phyloP scores from a whole-genome alignment of 768 basidiomycete genomes.

The Sutorius australiensis region DNA sequence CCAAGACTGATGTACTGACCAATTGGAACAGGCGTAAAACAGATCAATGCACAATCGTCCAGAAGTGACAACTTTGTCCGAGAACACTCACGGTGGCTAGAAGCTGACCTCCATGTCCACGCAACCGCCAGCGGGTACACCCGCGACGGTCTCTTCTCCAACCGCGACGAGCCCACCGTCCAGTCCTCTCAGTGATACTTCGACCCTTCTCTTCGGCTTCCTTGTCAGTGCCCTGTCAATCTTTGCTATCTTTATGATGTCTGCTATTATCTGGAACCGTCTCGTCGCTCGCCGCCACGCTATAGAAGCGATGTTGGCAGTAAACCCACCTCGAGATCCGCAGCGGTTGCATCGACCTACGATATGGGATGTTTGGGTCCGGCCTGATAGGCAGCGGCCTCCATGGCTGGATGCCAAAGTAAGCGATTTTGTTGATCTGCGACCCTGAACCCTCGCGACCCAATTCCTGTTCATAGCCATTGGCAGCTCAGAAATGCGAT shows the following conservation, averaged over 20 bases:
- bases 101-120: conserved; percentile 23
- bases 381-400: background rate
- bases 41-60: background rate
- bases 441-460: conserved; percentile 1
- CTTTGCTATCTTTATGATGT: conserved; percentile 30
- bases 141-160: conserved; percentile 2
- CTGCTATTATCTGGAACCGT: conserved; percentile 32
- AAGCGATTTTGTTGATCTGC: conserved; percentile 18
- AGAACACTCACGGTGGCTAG: conserved; percentile 11
- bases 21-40: conserved; percentile 13
- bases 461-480: conserved; percentile 17
- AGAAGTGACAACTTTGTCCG: conserved; percentile 6
- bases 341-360: conserved; percentile 14
- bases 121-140: background rate
- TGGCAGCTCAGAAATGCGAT: conserved; percentile 17
- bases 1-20: conserved; percentile 10
- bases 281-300: conserved; percentile 27
- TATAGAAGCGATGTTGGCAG: conserved; percentile 22
- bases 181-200: conserved; percentile 12
- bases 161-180: background rate
- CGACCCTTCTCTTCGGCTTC: conserved; percentile 31
- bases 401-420: conserved; percentile 23
- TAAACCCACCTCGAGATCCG: background rate
- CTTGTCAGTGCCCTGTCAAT: conserved; percentile 30
- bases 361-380: conserved; percentile 24